A percentile compares a stretch with the other conserved stretches of the same genome.
phyloP scores from a whole-genome alignment of 192 early-diverging fungal species.

The Piromyces finnis region DNA sequence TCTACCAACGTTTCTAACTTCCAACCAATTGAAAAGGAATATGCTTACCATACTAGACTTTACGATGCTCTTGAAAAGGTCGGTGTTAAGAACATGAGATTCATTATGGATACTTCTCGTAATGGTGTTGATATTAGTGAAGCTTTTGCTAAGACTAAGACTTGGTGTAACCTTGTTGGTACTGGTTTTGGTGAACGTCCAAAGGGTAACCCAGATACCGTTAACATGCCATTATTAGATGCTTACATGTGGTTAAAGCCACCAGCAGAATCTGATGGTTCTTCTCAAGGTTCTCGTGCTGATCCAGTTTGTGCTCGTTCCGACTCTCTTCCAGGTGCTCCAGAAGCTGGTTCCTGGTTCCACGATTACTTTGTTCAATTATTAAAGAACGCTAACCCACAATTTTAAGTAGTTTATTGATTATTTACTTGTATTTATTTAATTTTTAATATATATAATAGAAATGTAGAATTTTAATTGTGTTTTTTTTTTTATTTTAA shows the following conservation, averaged over 20 bases:
- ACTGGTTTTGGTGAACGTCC: no score
- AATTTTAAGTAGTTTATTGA: no score
- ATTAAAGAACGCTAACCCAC: slow-evolving; percentile 25
- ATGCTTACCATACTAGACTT: slow-evolving; percentile 4
- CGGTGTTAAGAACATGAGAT: slow-evolving; percentile 6
- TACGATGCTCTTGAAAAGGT: neutral
- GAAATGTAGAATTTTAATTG: no score
- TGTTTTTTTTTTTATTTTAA: no score
- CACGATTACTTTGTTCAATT: slow-evolving; percentile 15
- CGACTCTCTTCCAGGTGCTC: slow-evolving; percentile 11
- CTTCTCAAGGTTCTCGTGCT: slow-evolving; percentile 8
- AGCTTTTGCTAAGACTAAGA: slow-evolving; percentile 9
- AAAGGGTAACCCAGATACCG: neutral
- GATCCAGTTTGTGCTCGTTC: slow-evolving; percentile 5
- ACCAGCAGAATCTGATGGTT: slow-evolving; percentile 17
- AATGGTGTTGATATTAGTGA: slow-evolving; percentile 1
- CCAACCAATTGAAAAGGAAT: slow-evolving; percentile 14
- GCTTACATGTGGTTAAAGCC: slow-evolving; percentile 26
- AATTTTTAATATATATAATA: no score
- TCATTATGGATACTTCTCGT: slow-evolving; percentile 12
- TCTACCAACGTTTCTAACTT: slow-evolving; percentile 24
- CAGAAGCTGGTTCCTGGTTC: slow-evolving; percentile 24
- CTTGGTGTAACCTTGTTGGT: slow-evolving; percentile 15
- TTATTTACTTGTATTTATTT: no score
- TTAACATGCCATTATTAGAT: slow-evolving; percentile 12